Evolutionary conservation across 2,329 filamentous ascomycete species (phyloP).

Genomic region (Chaetomium sp.): DNA sequence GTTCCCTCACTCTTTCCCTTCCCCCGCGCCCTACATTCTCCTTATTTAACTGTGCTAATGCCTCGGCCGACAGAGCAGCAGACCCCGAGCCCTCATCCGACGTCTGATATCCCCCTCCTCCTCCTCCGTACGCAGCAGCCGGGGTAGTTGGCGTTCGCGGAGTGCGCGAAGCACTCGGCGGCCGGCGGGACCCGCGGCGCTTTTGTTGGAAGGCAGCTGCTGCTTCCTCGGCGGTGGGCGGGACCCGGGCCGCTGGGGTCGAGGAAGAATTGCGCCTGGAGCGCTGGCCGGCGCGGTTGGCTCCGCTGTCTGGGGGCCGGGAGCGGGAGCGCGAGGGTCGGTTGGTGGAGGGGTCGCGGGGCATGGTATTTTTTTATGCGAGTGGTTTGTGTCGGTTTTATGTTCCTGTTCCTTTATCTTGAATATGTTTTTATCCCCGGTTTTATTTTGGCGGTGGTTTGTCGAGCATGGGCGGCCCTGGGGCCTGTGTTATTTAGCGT

Average conservation of each 20-base stretch:
- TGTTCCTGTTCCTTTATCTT: background rate
- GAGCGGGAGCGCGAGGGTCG: slow-evolving; percentile 5
- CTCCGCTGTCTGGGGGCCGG: slow-evolving; percentile 8
- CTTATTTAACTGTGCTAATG: slow-evolving; percentile 15
- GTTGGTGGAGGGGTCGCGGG: slow-evolving; percentile 14
- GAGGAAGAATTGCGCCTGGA: slow-evolving; percentile 10
- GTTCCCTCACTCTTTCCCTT: slow-evolving; percentile 1
- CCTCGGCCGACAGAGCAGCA: slow-evolving; percentile 12
- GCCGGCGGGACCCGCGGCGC: slow-evolving; percentile 8
- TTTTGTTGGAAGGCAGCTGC: background rate
- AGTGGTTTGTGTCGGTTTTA: background rate
- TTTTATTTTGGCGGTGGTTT: no score
- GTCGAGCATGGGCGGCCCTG: no score
- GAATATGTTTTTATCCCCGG: background rate
- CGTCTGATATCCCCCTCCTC: background rate
- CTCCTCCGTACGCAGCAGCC: background rate
- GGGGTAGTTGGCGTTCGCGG: no score
- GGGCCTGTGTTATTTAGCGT: no score
- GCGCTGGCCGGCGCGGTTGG: slow-evolving; percentile 1
- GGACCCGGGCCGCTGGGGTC: background rate
- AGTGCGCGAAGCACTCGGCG: background rate
- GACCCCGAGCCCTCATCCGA: background rate
- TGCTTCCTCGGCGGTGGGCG: background rate
- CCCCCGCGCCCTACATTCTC: slow-evolving; percentile 6
- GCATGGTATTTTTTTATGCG: slow-evolving; percentile 4